Evolutionary conservation across 2,329 filamentous ascomycete species (phyloP), one percentile per base, ranked within the genome.

Genomic region (Apiospora pterosperma): DNA sequence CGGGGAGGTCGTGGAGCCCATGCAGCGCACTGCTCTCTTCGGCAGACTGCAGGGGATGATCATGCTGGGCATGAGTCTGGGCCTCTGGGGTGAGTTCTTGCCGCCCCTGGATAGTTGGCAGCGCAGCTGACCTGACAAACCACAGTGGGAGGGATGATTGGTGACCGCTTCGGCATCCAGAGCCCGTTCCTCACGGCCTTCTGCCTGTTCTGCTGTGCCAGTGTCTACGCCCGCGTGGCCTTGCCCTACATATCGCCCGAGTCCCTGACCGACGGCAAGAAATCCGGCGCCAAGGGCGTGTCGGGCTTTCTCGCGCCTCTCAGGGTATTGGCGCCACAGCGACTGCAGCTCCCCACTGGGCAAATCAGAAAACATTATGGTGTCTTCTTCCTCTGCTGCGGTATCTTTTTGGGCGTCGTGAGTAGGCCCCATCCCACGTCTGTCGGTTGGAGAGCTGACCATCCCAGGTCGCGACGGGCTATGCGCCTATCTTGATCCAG

Each of bases 141-240:
- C 23, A 28, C 23, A 84, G 81, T 84, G 1, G 90, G 90, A 5
- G 90, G 90, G 5, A 76, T 90, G 58, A 79, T 91, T 3, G 88
- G 88, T 5, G 88, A 92, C 66, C 75, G 77, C 0, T 88, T 88
- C 65, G 85, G 87, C 14, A 89, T 92, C 64, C 78, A 83, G 2
- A 82, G 85, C 4, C 90, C 90, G 0, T 92, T 92, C 70, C 82
- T 88, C 52, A 81, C 87, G 0, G 89, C 90, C 0, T 83, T 89
- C 21, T 77, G 82, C 21, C 78, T 89, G 0, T 92, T 86, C 65
- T 72, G 83, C 5, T 31, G 80, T 1, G 75, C 82, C 0, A 79
- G 79, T 2, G 59, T 79, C 3, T 86, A 82, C 63, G 77, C 77
- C 0, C 74, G 73, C 16, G 41, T 79, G 0, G 75, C 77, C 12